A percentile compares a stretch with the other conserved stretches of the same genome.
Evolutionary conservation across 306 rosid genomes (phyloP).

Genomic region (Fragaria iinumae): DNA sequence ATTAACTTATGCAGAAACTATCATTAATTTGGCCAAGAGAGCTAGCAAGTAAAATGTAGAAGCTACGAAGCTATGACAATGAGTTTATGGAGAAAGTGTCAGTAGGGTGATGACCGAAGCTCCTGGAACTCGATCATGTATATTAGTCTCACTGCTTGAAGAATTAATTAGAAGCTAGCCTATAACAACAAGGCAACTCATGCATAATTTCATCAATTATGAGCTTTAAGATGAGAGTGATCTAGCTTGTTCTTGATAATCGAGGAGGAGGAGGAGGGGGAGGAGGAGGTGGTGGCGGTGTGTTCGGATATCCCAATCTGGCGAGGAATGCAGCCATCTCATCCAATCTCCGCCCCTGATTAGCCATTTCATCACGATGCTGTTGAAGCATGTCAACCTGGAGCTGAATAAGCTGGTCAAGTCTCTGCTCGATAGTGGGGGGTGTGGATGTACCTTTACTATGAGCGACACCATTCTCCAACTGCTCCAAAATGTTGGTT

Average conservation of each 20-base stretch:
- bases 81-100: too few relatives aligned
- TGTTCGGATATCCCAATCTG: not conserved
- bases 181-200: too few relatives aligned
- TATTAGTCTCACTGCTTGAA: too few relatives aligned
- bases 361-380: not conserved
- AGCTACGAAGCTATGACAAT: too few relatives aligned
- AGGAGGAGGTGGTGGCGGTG: not conserved
- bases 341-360: not conserved
- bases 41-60: too few relatives aligned
- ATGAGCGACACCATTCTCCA: not conserved
- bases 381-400: constrained; percentile 2
- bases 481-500: not conserved
- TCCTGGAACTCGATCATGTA: too few relatives aligned
- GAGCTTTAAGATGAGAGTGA: not conserved
- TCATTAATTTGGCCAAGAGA: not conserved
- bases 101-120: too few relatives aligned
- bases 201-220: too few relatives aligned
- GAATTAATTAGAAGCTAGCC: too few relatives aligned
- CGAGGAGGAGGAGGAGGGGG: not conserved
- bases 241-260: not conserved
- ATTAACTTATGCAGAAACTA: too few relatives aligned
- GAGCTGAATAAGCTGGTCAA: not conserved
- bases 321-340: not conserved
- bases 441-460: not conserved
- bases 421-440: not conserved